Conservation (phyloP, 257 asterid species). For the Nicotiana knightiana region DNA sequence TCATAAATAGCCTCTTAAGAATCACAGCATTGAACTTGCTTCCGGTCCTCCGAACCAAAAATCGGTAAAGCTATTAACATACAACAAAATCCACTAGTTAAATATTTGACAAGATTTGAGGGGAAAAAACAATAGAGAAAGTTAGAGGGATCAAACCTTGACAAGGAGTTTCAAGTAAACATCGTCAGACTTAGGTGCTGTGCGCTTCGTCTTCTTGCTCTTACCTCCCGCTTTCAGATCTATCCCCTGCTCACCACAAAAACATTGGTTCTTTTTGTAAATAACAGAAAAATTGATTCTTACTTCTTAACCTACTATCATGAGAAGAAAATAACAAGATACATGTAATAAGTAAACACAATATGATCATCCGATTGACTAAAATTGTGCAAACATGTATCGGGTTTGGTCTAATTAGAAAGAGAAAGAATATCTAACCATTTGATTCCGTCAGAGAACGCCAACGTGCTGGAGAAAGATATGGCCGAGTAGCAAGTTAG, state of each 20-base stretch:
- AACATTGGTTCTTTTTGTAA: not conserved
- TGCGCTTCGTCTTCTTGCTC: conserved; percentile 78
- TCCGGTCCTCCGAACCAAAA: conserved; percentile 59
- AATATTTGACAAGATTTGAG: not conserved
- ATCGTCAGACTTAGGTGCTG: conserved; percentile 69
- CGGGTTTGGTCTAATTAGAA: no score
- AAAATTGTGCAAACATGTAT: no score
- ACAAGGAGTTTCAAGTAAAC: conserved; percentile 66
- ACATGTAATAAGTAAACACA: no score
- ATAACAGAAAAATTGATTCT: no score
- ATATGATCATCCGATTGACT: no score
- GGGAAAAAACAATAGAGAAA: not conserved
- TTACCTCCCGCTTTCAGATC: conserved; percentile 91
- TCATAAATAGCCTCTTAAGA: conserved; percentile 80
- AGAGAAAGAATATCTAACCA: no score
- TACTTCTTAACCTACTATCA: no score
- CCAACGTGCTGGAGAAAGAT: no score
- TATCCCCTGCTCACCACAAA: conserved; percentile 46
- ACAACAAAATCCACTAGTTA: not conserved
- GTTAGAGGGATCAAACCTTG: conserved; percentile 29
- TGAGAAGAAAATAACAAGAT: no score
- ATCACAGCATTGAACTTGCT: conserved; percentile 42
- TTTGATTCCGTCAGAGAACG: no score
- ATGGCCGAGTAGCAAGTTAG: no score
- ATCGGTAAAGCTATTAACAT: conserved; percentile 56